Percentiles rank a stretch among this genome's conserved stretches.
These are phyloP conservation scores for Apiotrichum laibachii DNA, from an alignment of 1,284 basidiomycete species.

Conservation along the genomic window DNA sequence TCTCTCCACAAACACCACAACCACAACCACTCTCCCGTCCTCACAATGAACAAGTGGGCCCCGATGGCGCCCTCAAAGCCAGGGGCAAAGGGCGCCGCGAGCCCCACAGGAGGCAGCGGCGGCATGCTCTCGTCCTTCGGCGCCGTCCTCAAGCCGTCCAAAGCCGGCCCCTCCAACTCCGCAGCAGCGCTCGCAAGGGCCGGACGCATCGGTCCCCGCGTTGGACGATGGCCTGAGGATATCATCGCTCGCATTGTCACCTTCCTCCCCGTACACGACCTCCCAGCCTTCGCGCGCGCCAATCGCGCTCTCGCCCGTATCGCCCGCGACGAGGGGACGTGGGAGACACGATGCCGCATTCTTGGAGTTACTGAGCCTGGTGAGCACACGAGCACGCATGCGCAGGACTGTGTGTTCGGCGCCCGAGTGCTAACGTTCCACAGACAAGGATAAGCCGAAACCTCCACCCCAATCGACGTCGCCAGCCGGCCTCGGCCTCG, in stretches of 20 bases:
- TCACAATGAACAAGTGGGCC: conserved; percentile 43
- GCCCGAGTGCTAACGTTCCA: neutral
- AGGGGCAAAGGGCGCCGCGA: conserved; percentile 6
- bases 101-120: conserved; percentile 28
- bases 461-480: neutral
- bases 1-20: no score
- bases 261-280: conserved; percentile 70
- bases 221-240: conserved; percentile 74
- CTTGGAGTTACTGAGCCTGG: conserved; percentile 55
- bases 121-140: conserved; percentile 65
- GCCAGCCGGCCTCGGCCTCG: neutral
- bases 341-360: conserved; percentile 67
- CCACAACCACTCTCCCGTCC: no score
- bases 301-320: conserved; percentile 65
- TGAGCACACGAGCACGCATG: neutral
- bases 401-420: neutral
- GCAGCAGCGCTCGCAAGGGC: conserved; percentile 25
- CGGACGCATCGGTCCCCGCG: conserved; percentile 50
- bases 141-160: conserved; percentile 51
- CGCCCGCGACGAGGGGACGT: conserved; percentile 67
- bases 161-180: conserved; percentile 46
- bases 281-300: conserved; percentile 68
- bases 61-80: conserved; percentile 43
- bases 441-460: conserved; percentile 10
- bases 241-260: conserved; percentile 70